Conservation (phyloP, 2,329 filamentous ascomycete genomes). For the Cordyceps farinosa region DNA sequence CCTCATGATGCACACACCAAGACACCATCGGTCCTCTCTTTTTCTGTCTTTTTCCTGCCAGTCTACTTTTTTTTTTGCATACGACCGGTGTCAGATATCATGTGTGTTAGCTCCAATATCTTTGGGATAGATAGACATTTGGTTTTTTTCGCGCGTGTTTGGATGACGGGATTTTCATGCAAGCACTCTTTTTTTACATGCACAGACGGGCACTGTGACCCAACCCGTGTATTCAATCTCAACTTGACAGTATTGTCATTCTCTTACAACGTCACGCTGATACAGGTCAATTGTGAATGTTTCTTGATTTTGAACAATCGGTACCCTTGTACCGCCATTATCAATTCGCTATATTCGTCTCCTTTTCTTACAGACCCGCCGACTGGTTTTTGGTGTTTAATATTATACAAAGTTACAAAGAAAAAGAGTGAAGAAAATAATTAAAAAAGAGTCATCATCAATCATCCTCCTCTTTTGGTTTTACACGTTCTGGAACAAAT, state of each 20-base stretch:
- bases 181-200: neutral
- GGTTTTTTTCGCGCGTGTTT: neutral
- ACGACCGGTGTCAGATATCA: constrained; percentile 13
- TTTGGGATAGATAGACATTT: constrained; percentile 18
- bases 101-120: constrained; percentile 10
- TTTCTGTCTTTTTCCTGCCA: neutral
- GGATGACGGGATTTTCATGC: neutral
- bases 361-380: constrained; percentile 10
- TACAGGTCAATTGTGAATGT: neutral
- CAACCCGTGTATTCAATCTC: neutral
- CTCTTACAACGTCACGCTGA: too few species aligned
- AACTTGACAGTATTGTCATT: neutral
- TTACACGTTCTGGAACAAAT: neutral
- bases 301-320: neutral
- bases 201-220: neutral
- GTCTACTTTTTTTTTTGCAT: constrained; percentile 9
- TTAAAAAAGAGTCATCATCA: neutral
- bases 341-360: constrained; percentile 11
- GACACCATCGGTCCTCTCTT: neutral
- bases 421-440: constrained; percentile 19
- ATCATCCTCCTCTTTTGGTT: neutral
- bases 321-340: neutral
- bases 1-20: constrained; percentile 4
- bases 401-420: constrained; percentile 21
- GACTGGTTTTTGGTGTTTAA: neutral